Conservation (phyloP, 805 yeast species). For the Torulaspora quercuum region DNA sequence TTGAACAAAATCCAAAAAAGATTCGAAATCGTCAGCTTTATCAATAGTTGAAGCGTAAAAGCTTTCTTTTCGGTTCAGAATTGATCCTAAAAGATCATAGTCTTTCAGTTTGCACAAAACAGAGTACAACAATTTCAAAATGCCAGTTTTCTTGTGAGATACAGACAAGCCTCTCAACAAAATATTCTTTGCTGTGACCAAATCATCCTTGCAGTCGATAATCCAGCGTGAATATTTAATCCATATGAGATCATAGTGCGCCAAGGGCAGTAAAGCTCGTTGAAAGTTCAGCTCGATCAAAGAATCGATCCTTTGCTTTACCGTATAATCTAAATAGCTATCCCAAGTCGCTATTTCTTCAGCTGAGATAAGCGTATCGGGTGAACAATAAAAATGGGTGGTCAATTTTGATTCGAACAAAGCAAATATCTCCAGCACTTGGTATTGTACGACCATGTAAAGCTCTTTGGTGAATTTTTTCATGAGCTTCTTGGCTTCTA, state of each 20-base stretch:
- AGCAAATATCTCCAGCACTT: slow-evolving; percentile 30
- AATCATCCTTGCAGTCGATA: slow-evolving; percentile 22
- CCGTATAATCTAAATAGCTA: slow-evolving; percentile 30
- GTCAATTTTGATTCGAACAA: slow-evolving; percentile 33
- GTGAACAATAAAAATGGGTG: slow-evolving; percentile 29
- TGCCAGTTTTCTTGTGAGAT: slow-evolving; percentile 24
- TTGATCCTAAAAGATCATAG: slow-evolving; percentile 15
- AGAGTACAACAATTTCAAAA: slow-evolving; percentile 25
- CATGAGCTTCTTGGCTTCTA: slow-evolving; percentile 33
- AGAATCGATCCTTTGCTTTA: slow-evolving; percentile 20
- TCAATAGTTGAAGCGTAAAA: slow-evolving; percentile 22
- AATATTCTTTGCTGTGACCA: slow-evolving; percentile 25
- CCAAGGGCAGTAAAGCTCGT: slow-evolving; percentile 32
- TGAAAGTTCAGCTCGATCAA: slow-evolving; percentile 33
- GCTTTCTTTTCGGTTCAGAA: slow-evolving; percentile 15
- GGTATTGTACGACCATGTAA: slow-evolving; percentile 33
- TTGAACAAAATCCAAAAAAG: slow-evolving; percentile 35
- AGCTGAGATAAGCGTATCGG: slow-evolving; percentile 26
- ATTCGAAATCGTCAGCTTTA: slow-evolving; percentile 26
- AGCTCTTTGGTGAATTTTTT: slow-evolving; percentile 31
- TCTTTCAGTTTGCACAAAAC: slow-evolving; percentile 24
- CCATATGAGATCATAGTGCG: slow-evolving; percentile 35
- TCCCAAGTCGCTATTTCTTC: slow-evolving; percentile 30
- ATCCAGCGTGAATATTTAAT: slow-evolving; percentile 34
- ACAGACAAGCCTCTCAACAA: slow-evolving; percentile 22